Evolutionary conservation across 768 basidiomycete species (phyloP), one percentile per base, ranked within the genome.

Genomic region (Termitomyces sp.): DNA sequence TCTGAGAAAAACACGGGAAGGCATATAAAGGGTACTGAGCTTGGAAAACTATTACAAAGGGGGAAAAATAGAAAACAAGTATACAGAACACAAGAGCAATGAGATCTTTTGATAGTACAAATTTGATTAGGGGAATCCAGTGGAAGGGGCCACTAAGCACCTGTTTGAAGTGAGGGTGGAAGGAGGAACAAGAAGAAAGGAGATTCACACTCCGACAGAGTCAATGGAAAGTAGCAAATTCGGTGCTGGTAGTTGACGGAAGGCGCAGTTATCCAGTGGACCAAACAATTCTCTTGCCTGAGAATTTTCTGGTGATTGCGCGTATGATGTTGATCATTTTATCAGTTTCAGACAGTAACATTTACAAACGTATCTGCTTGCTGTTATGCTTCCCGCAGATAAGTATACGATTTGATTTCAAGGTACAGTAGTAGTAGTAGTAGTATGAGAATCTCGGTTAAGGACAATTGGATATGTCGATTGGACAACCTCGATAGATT

Each of bases 1-100:
- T 81, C 87, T 90, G 78, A 92, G 86, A 65, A 73, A 81, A 58
- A 84, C 80, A 56, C 84, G 77, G 64, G 81, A 71, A 48, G 73
- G 68, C 77, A 78, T 77, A 62, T 77, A 62, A 62, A 55, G 33
- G 47, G 42, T 63, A 66, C 66, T 70, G 69, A 71, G 68, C 65
- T 70, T 65, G 64, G 64, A 70, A 71, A 71, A 56, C 50, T 55
- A 65, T 69, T 60, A 58, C 56, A 58, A 49, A 66, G 58, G 55
- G 4, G 64, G 63, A 72, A 75, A 73, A 73, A 74, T 67, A 63
- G 57, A 44, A 65, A 70, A 64, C 33, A 54, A 64, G 51, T 57
- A 58, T 53, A 64, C 59, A 61, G 57, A 60, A 54, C 55, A 58
- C 45, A 40, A 64, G 47, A 63, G 58, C 53, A 64, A 64, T 45